phyloP scores from a whole-genome alignment of 2,329 filamentous ascomycete species.

The Leptographium flavum region DNA sequence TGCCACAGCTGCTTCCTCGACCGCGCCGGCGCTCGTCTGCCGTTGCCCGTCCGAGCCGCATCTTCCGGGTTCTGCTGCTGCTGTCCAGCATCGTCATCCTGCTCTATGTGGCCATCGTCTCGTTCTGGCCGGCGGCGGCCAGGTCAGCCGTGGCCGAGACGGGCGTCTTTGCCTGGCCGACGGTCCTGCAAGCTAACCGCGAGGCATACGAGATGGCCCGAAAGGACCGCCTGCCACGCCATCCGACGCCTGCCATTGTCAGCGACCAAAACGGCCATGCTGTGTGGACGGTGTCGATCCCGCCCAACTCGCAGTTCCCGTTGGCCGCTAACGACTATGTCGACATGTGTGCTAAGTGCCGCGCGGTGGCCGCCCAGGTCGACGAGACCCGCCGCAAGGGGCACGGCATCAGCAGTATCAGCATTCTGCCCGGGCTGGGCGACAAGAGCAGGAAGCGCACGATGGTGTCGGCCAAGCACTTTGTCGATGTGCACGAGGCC shows the following conservation, averaged over 20 bases:
- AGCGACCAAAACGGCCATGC: slow-evolving; percentile 48
- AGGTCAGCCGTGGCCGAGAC: slow-evolving; percentile 3
- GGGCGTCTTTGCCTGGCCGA: slow-evolving; percentile 22
- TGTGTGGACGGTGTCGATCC: slow-evolving; percentile 74
- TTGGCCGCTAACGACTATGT: slow-evolving; percentile 50
- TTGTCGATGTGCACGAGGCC: slow-evolving; percentile 62
- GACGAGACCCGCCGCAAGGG: slow-evolving; percentile 26
- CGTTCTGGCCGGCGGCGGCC: slow-evolving; percentile 12
- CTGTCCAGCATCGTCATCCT: slow-evolving; percentile 33
- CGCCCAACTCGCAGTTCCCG: slow-evolving; percentile 51
- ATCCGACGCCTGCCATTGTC: slow-evolving; percentile 59
- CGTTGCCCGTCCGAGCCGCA: slow-evolving; percentile 40
- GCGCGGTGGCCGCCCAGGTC: slow-evolving; percentile 46
- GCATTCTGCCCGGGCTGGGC: not conserved
- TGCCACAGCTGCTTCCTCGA: slow-evolving; percentile 50
- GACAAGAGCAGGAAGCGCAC: slow-evolving; percentile 8
- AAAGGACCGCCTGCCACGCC: slow-evolving; percentile 50
- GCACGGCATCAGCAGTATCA: not conserved
- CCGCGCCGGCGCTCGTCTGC: slow-evolving; percentile 47
- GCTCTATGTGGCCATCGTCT: slow-evolving; percentile 32
- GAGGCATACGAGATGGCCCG: slow-evolving; percentile 48
- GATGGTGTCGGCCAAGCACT: slow-evolving; percentile 42
- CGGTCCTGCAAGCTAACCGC: slow-evolving; percentile 26
- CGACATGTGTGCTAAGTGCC: slow-evolving; percentile 54
- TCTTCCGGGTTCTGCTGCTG: slow-evolving; percentile 42